Base-by-base conservation (phyloP, 2,329 filamentous ascomycete genomes). In the Didymellaceae sp. region DNA sequence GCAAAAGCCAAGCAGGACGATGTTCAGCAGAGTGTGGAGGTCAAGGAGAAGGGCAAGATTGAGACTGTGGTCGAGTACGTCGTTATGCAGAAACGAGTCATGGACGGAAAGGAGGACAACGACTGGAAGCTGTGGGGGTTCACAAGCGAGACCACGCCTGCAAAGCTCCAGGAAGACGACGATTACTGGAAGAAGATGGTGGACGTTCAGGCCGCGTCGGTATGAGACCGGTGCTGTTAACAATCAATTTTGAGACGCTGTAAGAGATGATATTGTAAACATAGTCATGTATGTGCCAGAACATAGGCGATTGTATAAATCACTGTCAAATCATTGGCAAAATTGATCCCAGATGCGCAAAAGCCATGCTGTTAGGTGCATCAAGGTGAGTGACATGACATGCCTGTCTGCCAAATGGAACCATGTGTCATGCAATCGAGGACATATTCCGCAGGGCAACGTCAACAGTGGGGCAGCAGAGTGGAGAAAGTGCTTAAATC, bases 91-190 rank as follows among this genome's bases (percentile, higher is more conserved):
- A 74, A 72, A 37, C 70, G 65, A 45, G 82, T 80, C 16, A 82
- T 75, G 35, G 54, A 61, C 2, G 78, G 77, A 25, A 66, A 75
- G 64, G 68, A 78, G 47, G 73, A 38, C 11, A 18, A 70, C 21
- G 75, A 78, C 2, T 90, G 87, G 87, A 78, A 77, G 66, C 70
- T 89, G 41, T 87, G 86, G 81, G 87, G 87, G 11, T 87, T 83
- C 16, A 74, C 83, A 22, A 70, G 79, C 32, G 79, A 82, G 60
- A 84, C 81, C 28, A 70, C 62, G 21, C 56, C 57, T 4, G 55
- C 59, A 37, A 55, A 33, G 11, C 55, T 70, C 18, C 42, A 55
- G 33, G 52, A 57, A 31, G 62, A 67, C 13, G 64, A 67, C 31
- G 39, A 46, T 41, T 63, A 65, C 24, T 63, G 61, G 57, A 54